Conservation (phyloP, 306 rosid genomes). For the Dryas octopetala region DNA sequence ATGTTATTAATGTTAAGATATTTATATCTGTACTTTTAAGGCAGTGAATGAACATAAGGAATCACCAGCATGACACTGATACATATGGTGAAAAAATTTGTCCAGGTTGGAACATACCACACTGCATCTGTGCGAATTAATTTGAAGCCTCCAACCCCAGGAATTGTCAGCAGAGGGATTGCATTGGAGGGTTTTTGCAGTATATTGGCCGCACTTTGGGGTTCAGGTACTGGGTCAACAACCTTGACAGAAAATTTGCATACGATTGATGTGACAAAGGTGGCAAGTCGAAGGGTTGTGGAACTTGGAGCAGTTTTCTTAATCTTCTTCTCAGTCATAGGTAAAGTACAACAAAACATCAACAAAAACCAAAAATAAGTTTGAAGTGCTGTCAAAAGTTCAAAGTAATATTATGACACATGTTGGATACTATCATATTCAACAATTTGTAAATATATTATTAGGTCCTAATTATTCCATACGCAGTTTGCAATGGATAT, state of each 20-base stretch:
- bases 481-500: background rate
- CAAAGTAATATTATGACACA: background rate
- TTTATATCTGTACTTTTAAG: background rate
- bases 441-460: background rate
- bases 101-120: conserved; percentile 83
- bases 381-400: background rate
- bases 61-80: conserved; percentile 11
- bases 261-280: conserved; percentile 71
- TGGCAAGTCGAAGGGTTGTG: conserved; percentile 76
- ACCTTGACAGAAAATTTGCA: conserved; percentile 90
- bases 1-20: background rate
- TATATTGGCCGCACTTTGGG: conserved; percentile 89
- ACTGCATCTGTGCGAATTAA: conserved; percentile 52
- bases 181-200: conserved; percentile 96
- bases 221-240: conserved; percentile 88
- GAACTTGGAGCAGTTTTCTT: conserved; percentile 75
- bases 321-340: conserved; percentile 72
- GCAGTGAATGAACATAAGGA: background rate
- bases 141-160: conserved; percentile 68
- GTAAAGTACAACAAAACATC: conserved; percentile 37
- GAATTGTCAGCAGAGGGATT: conserved; percentile 92
- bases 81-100: conserved; percentile 16
- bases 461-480: background rate
- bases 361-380: background rate
- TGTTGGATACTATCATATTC: background rate